These are phyloP conservation scores for Calcarisporium arbuscula DNA, from an alignment of 2,329 filamentous ascomycete genomes.

Conservation along the genomic window DNA sequence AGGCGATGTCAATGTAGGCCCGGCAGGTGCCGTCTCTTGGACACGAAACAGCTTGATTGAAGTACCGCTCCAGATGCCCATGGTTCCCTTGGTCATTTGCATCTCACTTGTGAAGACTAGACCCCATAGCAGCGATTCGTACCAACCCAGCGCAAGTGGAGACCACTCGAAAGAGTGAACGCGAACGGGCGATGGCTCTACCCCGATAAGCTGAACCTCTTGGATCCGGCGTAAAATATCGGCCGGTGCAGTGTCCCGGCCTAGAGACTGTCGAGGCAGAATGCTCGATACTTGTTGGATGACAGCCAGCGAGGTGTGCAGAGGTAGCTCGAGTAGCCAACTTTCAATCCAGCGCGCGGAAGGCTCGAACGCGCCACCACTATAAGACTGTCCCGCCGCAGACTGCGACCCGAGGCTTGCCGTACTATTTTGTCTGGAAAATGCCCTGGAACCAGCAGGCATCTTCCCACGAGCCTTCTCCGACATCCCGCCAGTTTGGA, in stretches of 20 bases:
- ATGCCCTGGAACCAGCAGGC: conserved; percentile 73
- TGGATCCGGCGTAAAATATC: conserved; percentile 50
- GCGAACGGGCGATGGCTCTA: conserved; percentile 68
- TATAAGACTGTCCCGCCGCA: conserved; percentile 47
- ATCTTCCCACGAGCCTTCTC: conserved; percentile 96
- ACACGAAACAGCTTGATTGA: conserved; percentile 83
- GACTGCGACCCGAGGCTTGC: conserved; percentile 69
- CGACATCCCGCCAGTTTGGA: conserved; percentile 85
- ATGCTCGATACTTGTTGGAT: conserved; percentile 60
- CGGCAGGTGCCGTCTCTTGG: conserved; percentile 73
- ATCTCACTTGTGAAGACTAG: conserved; percentile 89
- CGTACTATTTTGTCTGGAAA: conserved; percentile 85
- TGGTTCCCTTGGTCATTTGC: conserved; percentile 77
- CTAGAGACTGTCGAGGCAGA: conserved; percentile 45
- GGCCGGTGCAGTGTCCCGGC: conserved; percentile 34
- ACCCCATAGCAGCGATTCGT: conserved; percentile 89
- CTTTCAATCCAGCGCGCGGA: conserved; percentile 82
- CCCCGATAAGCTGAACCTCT: conserved; percentile 57
- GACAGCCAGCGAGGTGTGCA: conserved; percentile 77
- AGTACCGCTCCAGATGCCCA: conserved; percentile 92
- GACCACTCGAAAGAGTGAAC: conserved; percentile 96
- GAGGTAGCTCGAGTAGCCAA: conserved; percentile 85
- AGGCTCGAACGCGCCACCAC: conserved; percentile 64
- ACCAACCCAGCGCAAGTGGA: conserved; percentile 84
- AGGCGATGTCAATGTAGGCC: conserved; percentile 76